Base-by-base conservation (phyloP, 352 stramenopile species). In the Pythium phragmiticola region DNA sequence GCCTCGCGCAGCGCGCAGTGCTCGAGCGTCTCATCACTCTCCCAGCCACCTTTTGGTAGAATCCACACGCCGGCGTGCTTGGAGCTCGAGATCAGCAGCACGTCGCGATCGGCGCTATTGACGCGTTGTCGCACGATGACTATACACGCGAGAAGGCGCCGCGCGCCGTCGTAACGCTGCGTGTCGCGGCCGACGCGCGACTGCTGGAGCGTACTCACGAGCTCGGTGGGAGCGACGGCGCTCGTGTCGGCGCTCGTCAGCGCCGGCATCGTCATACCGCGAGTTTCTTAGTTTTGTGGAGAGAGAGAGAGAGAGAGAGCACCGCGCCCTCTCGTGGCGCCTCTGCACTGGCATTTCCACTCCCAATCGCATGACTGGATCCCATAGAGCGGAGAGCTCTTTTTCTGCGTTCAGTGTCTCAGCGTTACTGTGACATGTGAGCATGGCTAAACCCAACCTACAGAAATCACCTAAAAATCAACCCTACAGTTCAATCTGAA, bases 1-100 rank as follows among this genome's bases (percentile, higher is more conserved):
- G 86, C 93, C 71, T 99, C 96, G 7, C 96, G 81, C 45, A 92
- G 70, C 6, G 93, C 96, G 62, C 90, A 94, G 60, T 98, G 86
- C 57, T 90, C 75, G n/a, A 88, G 73, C 0, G 82, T 89, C 70
- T 99, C 96, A 64, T 99, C 96, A 21, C 51, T 80, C 70, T 99
- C 96, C 96, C 96, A 99, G 1, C 95, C 96, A 43, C 96, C 96
- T 69, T 99, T 99, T n/a, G 96, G 96, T 8, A 99, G 68, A 50
- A 98, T 98, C 95, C 95, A 99, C 60, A 96, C 87, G 36, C 78
- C 70, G 28, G 63, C 53, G 48, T 87, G 72, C 68, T 98, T 98
- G 65, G 89, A 88, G 65, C 84, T 96, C 33, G 92, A 96, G 64
- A 96, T 96, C 46, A 98, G 66, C 57, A 99, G 60, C 46, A 87